These are phyloP conservation scores for Lichenothelia convexa DNA, from an alignment of 495 filamentous ascomycete species.

Conservation along the genomic window DNA sequence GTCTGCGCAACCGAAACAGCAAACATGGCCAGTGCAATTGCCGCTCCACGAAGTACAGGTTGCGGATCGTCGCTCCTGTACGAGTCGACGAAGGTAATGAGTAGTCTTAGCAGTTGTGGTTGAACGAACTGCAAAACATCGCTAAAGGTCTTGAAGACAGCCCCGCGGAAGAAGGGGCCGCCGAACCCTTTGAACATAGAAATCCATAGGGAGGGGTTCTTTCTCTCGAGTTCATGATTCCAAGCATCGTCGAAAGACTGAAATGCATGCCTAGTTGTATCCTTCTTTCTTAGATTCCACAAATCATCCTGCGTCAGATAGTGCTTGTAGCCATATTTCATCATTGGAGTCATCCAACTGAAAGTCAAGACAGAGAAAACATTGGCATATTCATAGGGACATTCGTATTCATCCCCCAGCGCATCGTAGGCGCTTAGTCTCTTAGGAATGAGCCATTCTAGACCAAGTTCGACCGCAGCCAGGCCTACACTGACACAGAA, in stretches of 20 bases:
- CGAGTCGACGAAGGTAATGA: conserved; percentile 78
- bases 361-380: conserved; percentile 91
- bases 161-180: conserved; percentile 59
- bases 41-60: conserved; percentile 64
- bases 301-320: conserved; percentile 92
- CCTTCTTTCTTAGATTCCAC: conserved; percentile 71
- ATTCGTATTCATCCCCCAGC: conserved; percentile 77
- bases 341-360: conserved; percentile 96
- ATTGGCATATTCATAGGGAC: conserved; percentile 84
- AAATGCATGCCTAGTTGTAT: conserved; percentile 56
- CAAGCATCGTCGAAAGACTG: conserved; percentile 53
- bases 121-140: conserved; percentile 76
- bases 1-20: conserved; percentile 72
- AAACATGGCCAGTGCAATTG: conserved; percentile 89
- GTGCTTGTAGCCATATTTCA: conserved; percentile 84
- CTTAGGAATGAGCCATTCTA: conserved; percentile 91
- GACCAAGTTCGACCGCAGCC: conserved; percentile 50
- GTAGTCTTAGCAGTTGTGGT: conserved; percentile 68
- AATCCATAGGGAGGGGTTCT: conserved; percentile 72
- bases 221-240: conserved; percentile 55
- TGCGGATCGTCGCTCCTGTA: conserved; percentile 44
- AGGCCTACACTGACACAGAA: conserved; percentile 61
- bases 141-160: conserved; percentile 68
- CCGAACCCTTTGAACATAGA: conserved; percentile 78
- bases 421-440: conserved; percentile 66